These are phyloP conservation scores for Funneliformis caledonium DNA, from an alignment of 371 early-diverging fungal species.

Conservation along the genomic window DNA sequence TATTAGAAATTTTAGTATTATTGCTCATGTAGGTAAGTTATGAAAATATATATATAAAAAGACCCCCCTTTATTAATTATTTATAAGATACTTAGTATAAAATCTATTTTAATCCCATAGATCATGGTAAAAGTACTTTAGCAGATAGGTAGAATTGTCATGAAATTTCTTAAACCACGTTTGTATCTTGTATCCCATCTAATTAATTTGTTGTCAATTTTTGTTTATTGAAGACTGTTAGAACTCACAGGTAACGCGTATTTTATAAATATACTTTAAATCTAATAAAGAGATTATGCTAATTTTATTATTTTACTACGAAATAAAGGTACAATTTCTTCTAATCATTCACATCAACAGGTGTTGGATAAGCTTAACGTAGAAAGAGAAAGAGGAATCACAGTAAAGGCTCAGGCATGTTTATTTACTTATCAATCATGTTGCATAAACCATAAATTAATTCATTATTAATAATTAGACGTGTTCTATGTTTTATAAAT, in stretches of 20 bases:
- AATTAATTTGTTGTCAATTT: background rate
- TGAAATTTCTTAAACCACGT: background rate
- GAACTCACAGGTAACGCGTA: slow-evolving; percentile 41
- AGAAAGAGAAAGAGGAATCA: slow-evolving; percentile 95
- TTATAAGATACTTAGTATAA: background rate
- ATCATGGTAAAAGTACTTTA: slow-evolving; percentile 95
- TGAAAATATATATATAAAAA: background rate
- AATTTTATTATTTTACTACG: slow-evolving; percentile 19
- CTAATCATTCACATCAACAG: slow-evolving; percentile 87
- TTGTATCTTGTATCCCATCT: background rate
- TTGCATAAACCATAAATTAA: background rate
- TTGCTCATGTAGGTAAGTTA: slow-evolving; percentile 72
- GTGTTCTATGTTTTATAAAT: slow-evolving; percentile 84
- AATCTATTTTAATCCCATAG: slow-evolving; percentile 46
- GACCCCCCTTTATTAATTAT: background rate
- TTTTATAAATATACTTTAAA: background rate
- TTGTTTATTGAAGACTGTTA: slow-evolving; percentile 29
- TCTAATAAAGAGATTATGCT: background rate
- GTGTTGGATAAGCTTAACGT: slow-evolving; percentile 95
- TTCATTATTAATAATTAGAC: slow-evolving; percentile 54
- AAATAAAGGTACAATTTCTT: slow-evolving; percentile 51
- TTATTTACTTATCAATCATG: background rate
- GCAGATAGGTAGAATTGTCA: slow-evolving; percentile 72
- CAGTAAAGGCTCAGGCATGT: slow-evolving; percentile 91
- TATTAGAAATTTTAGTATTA: slow-evolving; percentile 96